These are phyloP conservation scores for Cochlearia excelsa DNA, from an alignment of 345 rosid species.

Conservation along the genomic window DNA sequence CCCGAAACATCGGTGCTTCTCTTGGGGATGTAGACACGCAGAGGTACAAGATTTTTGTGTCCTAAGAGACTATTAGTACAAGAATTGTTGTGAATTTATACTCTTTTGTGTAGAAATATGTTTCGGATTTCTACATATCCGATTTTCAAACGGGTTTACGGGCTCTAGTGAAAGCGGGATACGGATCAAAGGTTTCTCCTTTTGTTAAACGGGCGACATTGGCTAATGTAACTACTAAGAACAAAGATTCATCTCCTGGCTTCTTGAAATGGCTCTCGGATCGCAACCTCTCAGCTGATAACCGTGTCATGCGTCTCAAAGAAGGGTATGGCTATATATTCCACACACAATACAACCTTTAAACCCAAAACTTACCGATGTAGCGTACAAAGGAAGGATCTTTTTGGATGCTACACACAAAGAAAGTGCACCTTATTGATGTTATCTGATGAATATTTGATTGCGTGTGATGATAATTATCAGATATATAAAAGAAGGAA, in stretches of 20 bases:
- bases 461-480: background rate
- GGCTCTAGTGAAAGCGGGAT: slow-evolving; percentile 88
- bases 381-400: background rate
- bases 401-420: background rate
- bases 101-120: slow-evolving; percentile 62
- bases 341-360: background rate
- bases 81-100: slow-evolving; percentile 7
- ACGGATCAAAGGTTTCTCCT: slow-evolving; percentile 85
- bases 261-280: slow-evolving; percentile 79
- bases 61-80: too few species aligned
- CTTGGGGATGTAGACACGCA: slow-evolving; percentile 86
- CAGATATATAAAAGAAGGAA: slow-evolving; percentile 93
- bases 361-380: background rate
- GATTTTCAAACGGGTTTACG: slow-evolving; percentile 90
- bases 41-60: slow-evolving; percentile 48
- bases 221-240: slow-evolving; percentile 58
- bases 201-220: slow-evolving; percentile 67
- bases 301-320: slow-evolving; percentile 70
- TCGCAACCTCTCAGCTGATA: slow-evolving; percentile 64
- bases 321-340: slow-evolving; percentile 60
- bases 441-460: background rate
- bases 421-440: too few species aligned
- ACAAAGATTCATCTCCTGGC: slow-evolving; percentile 67
- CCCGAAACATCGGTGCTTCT: slow-evolving; percentile 64
- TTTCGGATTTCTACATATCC: slow-evolving; percentile 87